phyloP scores from a whole-genome alignment of 2,329 filamentous ascomycete species.

The Hypocreales sp. region DNA sequence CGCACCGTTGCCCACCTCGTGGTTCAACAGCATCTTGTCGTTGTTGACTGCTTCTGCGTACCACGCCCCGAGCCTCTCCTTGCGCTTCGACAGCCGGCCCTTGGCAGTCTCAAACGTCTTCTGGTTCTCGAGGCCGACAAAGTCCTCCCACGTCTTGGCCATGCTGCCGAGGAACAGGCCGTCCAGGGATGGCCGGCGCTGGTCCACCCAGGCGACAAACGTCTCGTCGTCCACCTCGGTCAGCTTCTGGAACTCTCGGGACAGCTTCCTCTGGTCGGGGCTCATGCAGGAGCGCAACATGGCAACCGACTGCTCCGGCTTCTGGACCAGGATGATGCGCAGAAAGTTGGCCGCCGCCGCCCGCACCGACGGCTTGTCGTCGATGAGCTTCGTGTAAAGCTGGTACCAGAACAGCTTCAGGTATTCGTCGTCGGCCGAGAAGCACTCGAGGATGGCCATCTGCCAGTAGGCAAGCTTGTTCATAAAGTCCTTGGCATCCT shows the following conservation, averaged over 20 bases:
- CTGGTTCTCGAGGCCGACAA: conserved; percentile 68
- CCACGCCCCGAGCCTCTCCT: conserved; percentile 73
- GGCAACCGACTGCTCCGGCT: conserved; percentile 63
- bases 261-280: conserved; percentile 55
- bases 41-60: conserved; percentile 49
- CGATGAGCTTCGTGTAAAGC: conserved; percentile 77
- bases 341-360: conserved; percentile 69
- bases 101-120: conserved; percentile 63
- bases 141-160: conserved; percentile 76
- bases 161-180: conserved; percentile 68
- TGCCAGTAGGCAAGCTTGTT: conserved; percentile 92
- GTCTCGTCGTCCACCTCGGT: conserved; percentile 79
- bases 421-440: conserved; percentile 66
- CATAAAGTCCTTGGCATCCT: conserved; percentile 56
- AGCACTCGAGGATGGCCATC: conserved; percentile 66
- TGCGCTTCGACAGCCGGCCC: conserved; percentile 54
- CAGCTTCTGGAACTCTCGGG: conserved; percentile 65
- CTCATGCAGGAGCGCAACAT: conserved; percentile 60
- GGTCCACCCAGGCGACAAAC: conserved; percentile 78
- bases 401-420: conserved; percentile 83
- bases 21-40: conserved; percentile 61
- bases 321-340: conserved; percentile 87
- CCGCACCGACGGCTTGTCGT: conserved; percentile 49
- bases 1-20: conserved; percentile 72
- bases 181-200: conserved; percentile 65